phyloP scores from a whole-genome alignment of 306 rosid genomes.

The Lathyrus sativus region DNA sequence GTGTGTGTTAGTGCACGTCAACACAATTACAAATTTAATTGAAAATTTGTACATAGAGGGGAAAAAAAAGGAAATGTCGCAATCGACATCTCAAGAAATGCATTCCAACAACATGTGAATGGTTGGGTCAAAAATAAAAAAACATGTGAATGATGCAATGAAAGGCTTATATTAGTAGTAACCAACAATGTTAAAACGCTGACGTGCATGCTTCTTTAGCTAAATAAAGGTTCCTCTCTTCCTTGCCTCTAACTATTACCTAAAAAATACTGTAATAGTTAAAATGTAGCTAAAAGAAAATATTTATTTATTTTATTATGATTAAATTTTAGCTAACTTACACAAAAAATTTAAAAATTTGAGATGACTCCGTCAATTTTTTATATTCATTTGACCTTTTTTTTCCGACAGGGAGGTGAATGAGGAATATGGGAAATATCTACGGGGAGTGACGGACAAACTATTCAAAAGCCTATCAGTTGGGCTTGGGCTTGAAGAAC shows the following conservation, averaged over 20 bases:
- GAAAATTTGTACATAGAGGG: neutral
- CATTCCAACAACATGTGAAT: neutral
- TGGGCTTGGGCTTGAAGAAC: slow-evolving; percentile 64
- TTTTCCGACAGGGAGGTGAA: too few relatives aligned
- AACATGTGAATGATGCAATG: neutral
- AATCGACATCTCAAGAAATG: neutral
- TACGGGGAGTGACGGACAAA: too few relatives aligned
- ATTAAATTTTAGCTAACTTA: too few relatives aligned
- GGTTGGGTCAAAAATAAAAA: neutral
- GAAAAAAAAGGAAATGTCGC: neutral
- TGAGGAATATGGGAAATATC: too few relatives aligned
- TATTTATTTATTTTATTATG: too few relatives aligned
- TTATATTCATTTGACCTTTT: too few relatives aligned
- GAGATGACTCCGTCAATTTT: too few relatives aligned
- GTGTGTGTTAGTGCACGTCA: neutral
- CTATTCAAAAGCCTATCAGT: too few relatives aligned
- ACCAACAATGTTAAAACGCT: too few relatives aligned
- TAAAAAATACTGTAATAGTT: neutral
- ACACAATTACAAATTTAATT: neutral
- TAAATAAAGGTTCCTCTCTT: neutral
- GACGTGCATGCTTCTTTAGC: neutral
- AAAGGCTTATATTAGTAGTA: neutral
- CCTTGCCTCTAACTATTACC: neutral
- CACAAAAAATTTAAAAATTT: too few relatives aligned
- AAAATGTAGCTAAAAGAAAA: too few relatives aligned